phyloP scores from a whole-genome alignment of 345 rosid species.

The Durio zibethinus region DNA sequence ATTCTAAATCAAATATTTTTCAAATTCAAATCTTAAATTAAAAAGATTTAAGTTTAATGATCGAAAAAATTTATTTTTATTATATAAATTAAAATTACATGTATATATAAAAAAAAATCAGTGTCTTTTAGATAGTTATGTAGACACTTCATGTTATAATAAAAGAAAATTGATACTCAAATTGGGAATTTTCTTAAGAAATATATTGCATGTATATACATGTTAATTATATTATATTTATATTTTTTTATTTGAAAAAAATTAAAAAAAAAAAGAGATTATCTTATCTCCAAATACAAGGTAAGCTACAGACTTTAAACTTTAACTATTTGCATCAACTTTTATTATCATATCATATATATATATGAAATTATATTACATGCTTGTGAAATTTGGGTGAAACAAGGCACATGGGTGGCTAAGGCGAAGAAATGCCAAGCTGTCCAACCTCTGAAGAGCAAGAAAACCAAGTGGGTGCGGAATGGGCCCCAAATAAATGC shows the following conservation, averaged over 20 bases:
- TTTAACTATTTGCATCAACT: no score
- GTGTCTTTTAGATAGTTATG: neutral
- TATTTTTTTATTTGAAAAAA: no score
- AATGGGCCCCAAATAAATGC: neutral
- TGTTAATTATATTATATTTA: neutral
- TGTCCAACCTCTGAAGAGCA: neutral
- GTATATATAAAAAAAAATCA: no score
- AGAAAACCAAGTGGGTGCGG: neutral
- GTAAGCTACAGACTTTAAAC: no score
- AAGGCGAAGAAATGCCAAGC: neutral
- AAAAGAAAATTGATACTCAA: neutral
- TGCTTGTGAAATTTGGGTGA: neutral
- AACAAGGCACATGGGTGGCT: slow-evolving; percentile 9
- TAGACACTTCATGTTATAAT: neutral
- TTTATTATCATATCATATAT: no score
- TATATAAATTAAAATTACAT: no score
- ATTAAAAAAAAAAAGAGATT: no score
- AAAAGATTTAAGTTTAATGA: no score
- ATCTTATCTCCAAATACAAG: no score
- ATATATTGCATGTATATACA: neutral
- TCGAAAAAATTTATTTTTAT: no score
- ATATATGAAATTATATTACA: neutral
- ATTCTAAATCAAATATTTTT: no score
- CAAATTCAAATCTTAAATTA: no score
- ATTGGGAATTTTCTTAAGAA: neutral